A percentile compares a stretch with the other conserved stretches of the same genome.
Conservation (phyloP, 345 rosid genomes). For the Aegle marmelos region DNA sequence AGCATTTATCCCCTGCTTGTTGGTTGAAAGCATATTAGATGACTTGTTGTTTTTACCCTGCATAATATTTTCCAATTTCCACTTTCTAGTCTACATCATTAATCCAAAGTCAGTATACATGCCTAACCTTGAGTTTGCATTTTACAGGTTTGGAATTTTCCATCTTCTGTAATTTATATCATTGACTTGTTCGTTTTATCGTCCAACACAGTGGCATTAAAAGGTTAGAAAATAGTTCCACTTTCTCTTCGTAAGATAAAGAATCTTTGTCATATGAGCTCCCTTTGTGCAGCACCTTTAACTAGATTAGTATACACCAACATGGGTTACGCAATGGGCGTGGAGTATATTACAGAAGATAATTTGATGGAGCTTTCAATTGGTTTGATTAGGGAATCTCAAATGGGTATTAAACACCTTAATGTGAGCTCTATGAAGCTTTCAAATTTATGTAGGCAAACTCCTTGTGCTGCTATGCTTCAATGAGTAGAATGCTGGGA, state of each 20-base stretch:
- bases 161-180: constrained; percentile 62
- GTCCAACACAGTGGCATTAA: constrained; percentile 66
- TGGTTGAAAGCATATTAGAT: background rate
- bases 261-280: background rate
- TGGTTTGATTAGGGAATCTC: background rate
- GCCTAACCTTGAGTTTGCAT: constrained; percentile 9
- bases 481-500: background rate
- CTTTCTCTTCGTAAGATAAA: background rate
- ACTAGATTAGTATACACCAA: background rate
- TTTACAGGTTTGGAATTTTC: constrained; percentile 82
- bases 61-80: background rate
- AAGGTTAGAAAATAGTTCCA: constrained; percentile 46
- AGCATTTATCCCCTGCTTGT: background rate
- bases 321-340: background rate
- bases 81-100: background rate
- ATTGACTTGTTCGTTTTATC: constrained; percentile 73
- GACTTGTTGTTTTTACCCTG: background rate
- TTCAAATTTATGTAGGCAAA: background rate
- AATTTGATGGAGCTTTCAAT: background rate
- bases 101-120: background rate
- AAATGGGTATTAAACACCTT: background rate
- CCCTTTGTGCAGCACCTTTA: background rate
- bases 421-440: background rate
- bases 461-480: background rate
- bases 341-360: background rate